These are phyloP conservation scores for Phytophthora sp. DNA, from an alignment of 352 stramenopile species.

Conservation along the genomic window DNA sequence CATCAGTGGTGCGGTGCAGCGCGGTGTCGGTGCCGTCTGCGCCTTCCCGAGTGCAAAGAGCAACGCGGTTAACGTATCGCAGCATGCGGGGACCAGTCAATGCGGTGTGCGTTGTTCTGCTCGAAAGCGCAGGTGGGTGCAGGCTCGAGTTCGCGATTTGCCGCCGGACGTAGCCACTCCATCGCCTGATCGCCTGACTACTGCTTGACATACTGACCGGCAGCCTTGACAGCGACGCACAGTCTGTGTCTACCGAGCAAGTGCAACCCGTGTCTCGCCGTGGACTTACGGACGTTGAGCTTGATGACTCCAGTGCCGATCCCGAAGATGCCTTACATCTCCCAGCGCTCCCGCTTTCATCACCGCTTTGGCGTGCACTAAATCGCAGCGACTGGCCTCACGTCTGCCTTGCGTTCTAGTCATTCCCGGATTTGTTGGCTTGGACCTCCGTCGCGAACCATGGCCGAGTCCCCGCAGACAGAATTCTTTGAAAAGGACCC, in stretches of 20 bases:
- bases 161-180: constrained; percentile 5
- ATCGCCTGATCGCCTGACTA: constrained; percentile 6
- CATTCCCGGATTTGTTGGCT: constrained; percentile 32
- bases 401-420: no score
- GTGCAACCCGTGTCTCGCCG: constrained; percentile 23
- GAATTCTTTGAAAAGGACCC: constrained; percentile 29
- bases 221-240: no score
- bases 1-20: no score
- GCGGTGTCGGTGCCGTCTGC: not conserved
- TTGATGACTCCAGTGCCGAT: constrained; percentile 23
- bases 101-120: constrained; percentile 16
- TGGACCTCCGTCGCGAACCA: constrained; percentile 3
- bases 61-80: not conserved
- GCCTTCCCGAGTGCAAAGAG: not conserved
- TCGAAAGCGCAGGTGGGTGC: no score
- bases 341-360: constrained; percentile 4
- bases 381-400: constrained; percentile 2
- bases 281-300: constrained; percentile 5
- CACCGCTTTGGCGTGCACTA: constrained; percentile 4
- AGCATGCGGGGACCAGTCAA: constrained; percentile 17
- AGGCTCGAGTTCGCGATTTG: constrained; percentile 10
- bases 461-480: constrained; percentile 24
- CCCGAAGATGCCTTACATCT: constrained; percentile 18
- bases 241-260: no score
- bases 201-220: constrained; percentile 1